Evolutionary conservation across 2,329 filamentous ascomycete genomes (phyloP).

Genomic region (Colletotrichum sidae): DNA sequence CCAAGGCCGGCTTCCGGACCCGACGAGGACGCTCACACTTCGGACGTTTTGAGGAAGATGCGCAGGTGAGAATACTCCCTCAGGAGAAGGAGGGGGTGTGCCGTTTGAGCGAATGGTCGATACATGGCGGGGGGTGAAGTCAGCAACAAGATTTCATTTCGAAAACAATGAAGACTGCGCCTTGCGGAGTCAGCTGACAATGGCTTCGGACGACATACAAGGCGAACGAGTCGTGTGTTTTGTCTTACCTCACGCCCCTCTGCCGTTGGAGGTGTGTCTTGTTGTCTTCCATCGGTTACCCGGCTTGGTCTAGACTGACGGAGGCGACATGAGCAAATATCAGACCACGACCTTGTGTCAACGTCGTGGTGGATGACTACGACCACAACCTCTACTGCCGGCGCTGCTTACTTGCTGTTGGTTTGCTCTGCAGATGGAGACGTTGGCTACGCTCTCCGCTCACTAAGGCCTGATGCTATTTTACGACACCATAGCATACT

Average conservation of each 20-base stretch:
- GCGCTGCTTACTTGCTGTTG: not conserved
- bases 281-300: not conserved
- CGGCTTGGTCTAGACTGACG: not conserved
- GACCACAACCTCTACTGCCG: too few species aligned
- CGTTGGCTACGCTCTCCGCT: too few species aligned
- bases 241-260: too few species aligned
- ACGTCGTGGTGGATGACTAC: too few species aligned
- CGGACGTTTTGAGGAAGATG: slow-evolving; percentile 27
- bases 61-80: not conserved
- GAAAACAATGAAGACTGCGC: slow-evolving; percentile 8
- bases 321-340: not conserved
- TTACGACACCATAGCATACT: not conserved
- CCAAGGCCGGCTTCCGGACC: slow-evolving; percentile 27
- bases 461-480: too few species aligned
- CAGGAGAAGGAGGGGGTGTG: too few species aligned
- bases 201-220: slow-evolving; percentile 17
- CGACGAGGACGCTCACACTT: slow-evolving; percentile 23
- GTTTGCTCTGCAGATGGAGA: not conserved
- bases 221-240: not conserved
- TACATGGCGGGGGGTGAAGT: not conserved
- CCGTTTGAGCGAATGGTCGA: not conserved
- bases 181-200: slow-evolving; percentile 2
- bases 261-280: not conserved
- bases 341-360: not conserved
- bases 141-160: slow-evolving; percentile 2